Evolutionary conservation across 2,329 filamentous ascomycete genomes (phyloP).

Genomic region (Hypoxylon sp.): DNA sequence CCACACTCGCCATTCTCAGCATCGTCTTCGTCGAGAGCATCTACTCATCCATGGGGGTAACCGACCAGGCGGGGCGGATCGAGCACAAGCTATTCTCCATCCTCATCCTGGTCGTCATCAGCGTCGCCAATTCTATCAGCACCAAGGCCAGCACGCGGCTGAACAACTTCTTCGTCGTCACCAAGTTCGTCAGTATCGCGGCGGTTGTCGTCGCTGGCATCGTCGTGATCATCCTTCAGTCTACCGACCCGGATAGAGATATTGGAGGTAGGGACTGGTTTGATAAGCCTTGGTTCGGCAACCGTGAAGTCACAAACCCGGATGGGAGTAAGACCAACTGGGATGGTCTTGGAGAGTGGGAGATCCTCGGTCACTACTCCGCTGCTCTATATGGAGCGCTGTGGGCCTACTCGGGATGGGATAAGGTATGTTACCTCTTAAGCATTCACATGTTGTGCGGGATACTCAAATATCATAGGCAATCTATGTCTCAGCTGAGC

Average conservation of each 20-base stretch:
- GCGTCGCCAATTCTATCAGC: conserved; percentile 62
- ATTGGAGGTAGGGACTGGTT: conserved; percentile 61
- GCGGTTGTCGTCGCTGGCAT: conserved; percentile 59
- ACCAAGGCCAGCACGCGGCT: conserved; percentile 63
- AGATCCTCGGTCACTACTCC: conserved; percentile 65
- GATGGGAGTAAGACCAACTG: conserved; percentile 60
- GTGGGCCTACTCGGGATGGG: conserved; percentile 73
- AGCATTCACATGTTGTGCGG: background rate
- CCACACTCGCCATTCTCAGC: conserved; percentile 68
- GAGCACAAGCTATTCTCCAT: conserved; percentile 61
- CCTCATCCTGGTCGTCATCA: conserved; percentile 55
- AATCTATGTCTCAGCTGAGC: conserved; percentile 63
- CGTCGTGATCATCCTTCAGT: conserved; percentile 54
- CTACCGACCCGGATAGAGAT: conserved; percentile 47
- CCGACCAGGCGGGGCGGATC: conserved; percentile 52
- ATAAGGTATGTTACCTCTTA: conserved; percentile 58
- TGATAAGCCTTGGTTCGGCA: conserved; percentile 62
- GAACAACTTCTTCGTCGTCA: conserved; percentile 63
- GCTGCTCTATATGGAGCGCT: conserved; percentile 68
- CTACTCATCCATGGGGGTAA: conserved; percentile 59
- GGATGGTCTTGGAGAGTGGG: conserved; percentile 60
- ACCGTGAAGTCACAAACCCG: conserved; percentile 57
- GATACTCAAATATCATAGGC: conserved; percentile 48
- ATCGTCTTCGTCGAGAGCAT: conserved; percentile 70
- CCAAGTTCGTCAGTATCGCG: conserved; percentile 60